Evolutionary conservation across 2,329 filamentous ascomycete genomes (phyloP), one percentile per base, ranked within the genome.

Genomic region (Claviceps sorghi): DNA sequence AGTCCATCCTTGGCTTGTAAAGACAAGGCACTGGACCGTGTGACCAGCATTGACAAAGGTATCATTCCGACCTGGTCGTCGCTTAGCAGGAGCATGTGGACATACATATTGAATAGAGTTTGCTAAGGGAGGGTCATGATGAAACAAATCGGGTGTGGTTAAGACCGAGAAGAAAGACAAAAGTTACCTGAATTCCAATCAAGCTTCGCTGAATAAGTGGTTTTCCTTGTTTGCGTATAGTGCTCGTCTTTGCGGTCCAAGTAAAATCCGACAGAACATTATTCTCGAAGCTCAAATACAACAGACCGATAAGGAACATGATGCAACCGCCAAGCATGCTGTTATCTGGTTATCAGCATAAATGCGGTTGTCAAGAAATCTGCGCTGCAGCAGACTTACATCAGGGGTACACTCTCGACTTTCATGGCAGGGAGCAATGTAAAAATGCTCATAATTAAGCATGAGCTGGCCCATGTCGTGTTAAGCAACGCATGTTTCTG

Each of bases 361-460:
- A 29, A n/a, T 4, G 15, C 30, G 34, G 34, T 49, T 50, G 34
- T 32, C 38, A 22, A n/a, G 21, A 19, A 32, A 15, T 29, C 19
- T 1, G 30, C 21, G 15, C 2, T 17, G 21, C 30, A 8, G 2
- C 3, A 15, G 29, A 70, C 78, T 64, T 72, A 90, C 84, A 95
- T 88, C 29, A 88, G 72, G 52, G 72, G 75, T 4, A 88, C 65
- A 59, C 85, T 80, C 64, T 98, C 94, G 1, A 80, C 72, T 67
- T 97, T 98, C 67, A 86, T 83, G 2, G 88, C 93, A 1, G 88
- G 86, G 1, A 98, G 73, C 15, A 97, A 69, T 0, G 93, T 98
- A 62, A 98, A 98, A 2, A 79, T 77, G 64, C 91, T 93, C 89
- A 97, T 95, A 4, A 83, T 70, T 2, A 83, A 58, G 66, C 90